These are phyloP conservation scores for Colletotrichum kahawae DNA, from an alignment of 2,329 filamentous ascomycete genomes.

Conservation along the genomic window DNA sequence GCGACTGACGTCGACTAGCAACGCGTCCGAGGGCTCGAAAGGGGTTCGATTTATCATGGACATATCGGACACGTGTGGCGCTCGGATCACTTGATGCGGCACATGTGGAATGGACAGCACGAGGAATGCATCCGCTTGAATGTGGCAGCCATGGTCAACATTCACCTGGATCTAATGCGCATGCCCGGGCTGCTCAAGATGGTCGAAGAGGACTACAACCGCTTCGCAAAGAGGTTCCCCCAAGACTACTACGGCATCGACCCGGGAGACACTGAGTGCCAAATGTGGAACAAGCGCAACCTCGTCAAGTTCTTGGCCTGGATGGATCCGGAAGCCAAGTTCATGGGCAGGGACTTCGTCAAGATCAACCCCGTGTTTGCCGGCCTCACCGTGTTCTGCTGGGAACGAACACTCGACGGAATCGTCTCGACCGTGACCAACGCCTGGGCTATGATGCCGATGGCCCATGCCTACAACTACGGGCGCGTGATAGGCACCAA, in stretches of 20 bases:
- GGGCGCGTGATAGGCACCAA: not conserved
- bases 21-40: not conserved
- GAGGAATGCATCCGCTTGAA: not conserved
- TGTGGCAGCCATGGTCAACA: not conserved
- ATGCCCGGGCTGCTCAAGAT: not conserved
- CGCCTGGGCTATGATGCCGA: not conserved
- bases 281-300: not conserved
- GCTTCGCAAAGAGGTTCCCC: not conserved
- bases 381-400: not conserved
- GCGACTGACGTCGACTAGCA: not conserved
- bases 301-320: not conserved
- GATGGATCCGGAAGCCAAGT: not conserved
- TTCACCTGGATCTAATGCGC: not conserved
- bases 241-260: not conserved
- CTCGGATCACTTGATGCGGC: not conserved
- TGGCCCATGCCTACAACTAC: not conserved
- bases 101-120: not conserved
- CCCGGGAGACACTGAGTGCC: not conserved
- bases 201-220: not conserved
- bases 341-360: not conserved
- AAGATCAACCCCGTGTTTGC: not conserved
- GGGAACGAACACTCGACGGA: not conserved
- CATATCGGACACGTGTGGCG: not conserved
- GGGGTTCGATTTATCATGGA: not conserved
- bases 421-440: not conserved